These are phyloP conservation scores for Kodamaea sp. DNA, from an alignment of 1,139 yeast species.

Conservation along the genomic window DNA sequence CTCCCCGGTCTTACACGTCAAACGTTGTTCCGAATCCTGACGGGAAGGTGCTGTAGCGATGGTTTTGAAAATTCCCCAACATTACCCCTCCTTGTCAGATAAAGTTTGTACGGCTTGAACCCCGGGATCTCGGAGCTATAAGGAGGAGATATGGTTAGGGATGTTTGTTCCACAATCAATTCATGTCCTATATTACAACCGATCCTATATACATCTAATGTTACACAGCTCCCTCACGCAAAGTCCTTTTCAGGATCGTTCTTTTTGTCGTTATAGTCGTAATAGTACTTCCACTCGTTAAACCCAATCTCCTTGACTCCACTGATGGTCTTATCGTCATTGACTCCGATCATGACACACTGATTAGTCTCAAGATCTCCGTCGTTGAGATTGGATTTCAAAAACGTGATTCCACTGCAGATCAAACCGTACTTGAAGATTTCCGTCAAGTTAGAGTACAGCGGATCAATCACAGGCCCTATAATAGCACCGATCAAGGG, in stretches of 20 bases:
- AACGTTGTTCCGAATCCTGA: too few relatives aligned
- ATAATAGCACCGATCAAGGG: slow-evolving; percentile 53
- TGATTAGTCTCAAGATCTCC: slow-evolving; percentile 27
- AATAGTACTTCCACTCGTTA: slow-evolving; percentile 40
- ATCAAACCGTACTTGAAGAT: slow-evolving; percentile 59
- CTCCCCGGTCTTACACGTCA: too few relatives aligned
- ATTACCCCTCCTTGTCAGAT: too few relatives aligned
- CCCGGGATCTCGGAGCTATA: too few relatives aligned
- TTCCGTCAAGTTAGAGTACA: slow-evolving; percentile 55
- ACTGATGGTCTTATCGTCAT: slow-evolving; percentile 34
- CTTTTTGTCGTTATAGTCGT: slow-evolving; percentile 38
- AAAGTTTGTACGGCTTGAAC: too few relatives aligned
- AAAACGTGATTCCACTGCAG: slow-evolving; percentile 58
- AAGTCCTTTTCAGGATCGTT: slow-evolving; percentile 7
- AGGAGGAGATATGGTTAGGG: too few relatives aligned
- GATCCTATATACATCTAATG: too few relatives aligned
- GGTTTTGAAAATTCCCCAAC: too few relatives aligned
- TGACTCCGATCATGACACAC: slow-evolving; percentile 43
- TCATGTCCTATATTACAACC: too few relatives aligned
- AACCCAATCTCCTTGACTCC: slow-evolving; percentile 49
- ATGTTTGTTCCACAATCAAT: too few relatives aligned
- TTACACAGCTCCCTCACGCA: too few relatives aligned
- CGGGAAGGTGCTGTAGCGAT: too few relatives aligned
- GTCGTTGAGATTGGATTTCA: slow-evolving; percentile 40
- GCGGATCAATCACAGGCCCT: slow-evolving; percentile 58